These are phyloP conservation scores for Suillus americanus DNA, from an alignment of 768 basidiomycete genomes.

Conservation along the genomic window DNA sequence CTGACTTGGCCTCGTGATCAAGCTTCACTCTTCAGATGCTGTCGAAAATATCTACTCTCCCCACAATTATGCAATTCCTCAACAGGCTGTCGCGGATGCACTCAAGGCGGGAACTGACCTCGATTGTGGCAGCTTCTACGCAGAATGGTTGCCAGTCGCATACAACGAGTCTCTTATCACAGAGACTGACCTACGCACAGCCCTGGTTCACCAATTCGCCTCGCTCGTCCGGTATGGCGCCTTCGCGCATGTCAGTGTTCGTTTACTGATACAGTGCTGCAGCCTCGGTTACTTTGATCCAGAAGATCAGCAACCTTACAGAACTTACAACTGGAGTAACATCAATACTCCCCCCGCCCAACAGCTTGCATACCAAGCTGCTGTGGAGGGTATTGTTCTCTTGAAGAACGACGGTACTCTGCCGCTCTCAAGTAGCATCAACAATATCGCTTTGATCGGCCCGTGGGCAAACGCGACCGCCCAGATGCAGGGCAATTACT, in stretches of 20 bases:
- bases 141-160: conserved; percentile 44
- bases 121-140: conserved; percentile 53
- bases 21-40: conserved; percentile 14
- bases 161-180: conserved; percentile 48
- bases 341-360: conserved; percentile 49
- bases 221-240: conserved; percentile 49
- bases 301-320: conserved; percentile 46
- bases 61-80: conserved; percentile 46
- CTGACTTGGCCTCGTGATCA: neutral
- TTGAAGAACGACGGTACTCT: conserved; percentile 65
- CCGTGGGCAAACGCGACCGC: conserved; percentile 57
- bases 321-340: conserved; percentile 47
- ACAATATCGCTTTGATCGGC: conserved; percentile 57
- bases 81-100: conserved; percentile 49
- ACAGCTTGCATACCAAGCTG: conserved; percentile 48
- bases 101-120: conserved; percentile 54
- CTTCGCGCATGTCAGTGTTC: too few species aligned
- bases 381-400: conserved; percentile 54
- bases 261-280: neutral
- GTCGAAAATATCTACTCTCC: conserved; percentile 44
- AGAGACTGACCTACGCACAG: conserved; percentile 41
- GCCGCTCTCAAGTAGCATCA: conserved; percentile 45
- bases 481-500: conserved; percentile 59
- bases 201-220: conserved; percentile 48
- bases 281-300: conserved; percentile 63